Conservation (phyloP, 1,139 yeast genomes). For the Candida anutae region DNA sequence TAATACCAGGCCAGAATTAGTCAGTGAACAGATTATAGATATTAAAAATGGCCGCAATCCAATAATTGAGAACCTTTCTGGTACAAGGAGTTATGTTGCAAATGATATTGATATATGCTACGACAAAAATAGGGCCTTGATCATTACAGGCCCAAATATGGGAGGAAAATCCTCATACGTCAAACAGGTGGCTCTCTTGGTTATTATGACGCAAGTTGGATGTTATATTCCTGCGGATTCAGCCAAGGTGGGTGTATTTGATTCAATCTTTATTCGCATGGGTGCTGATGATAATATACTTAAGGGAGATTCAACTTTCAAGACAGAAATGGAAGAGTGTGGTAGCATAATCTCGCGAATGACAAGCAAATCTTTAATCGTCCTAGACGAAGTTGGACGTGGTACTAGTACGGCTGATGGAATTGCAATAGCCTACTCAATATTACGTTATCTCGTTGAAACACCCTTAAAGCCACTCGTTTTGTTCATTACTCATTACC, state of each 20-base stretch:
- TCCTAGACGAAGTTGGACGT: constrained; percentile 62
- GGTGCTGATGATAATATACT: constrained; percentile 70
- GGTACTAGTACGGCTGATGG: constrained; percentile 92
- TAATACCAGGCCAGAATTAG: constrained; percentile 51
- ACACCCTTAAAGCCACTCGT: constrained; percentile 44
- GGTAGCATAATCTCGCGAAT: constrained; percentile 41
- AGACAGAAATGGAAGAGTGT: constrained; percentile 68
- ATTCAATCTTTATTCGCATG: constrained; percentile 51
- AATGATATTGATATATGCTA: constrained; percentile 52
- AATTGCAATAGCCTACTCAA: constrained; percentile 73
- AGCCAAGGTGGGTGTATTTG: constrained; percentile 52
- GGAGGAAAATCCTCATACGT: constrained; percentile 73
- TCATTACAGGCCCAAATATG: constrained; percentile 73
- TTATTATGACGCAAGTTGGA: constrained; percentile 47
- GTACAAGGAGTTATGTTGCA: constrained; percentile 47
- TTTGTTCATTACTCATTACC: constrained; percentile 83
- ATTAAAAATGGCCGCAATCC: constrained; percentile 70
- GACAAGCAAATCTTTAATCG: constrained; percentile 46
- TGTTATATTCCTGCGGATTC: constrained; percentile 33
- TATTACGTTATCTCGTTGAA: constrained; percentile 55
- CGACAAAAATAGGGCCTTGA: constrained; percentile 41
- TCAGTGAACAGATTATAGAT: constrained; percentile 42
- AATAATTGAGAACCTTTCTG: constrained; percentile 51
- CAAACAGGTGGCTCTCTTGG: constrained; percentile 52
- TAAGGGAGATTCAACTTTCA: constrained; percentile 66